Conservation (phyloP, 2,329 filamentous ascomycete species). For the Exutisphaerella laricina region DNA sequence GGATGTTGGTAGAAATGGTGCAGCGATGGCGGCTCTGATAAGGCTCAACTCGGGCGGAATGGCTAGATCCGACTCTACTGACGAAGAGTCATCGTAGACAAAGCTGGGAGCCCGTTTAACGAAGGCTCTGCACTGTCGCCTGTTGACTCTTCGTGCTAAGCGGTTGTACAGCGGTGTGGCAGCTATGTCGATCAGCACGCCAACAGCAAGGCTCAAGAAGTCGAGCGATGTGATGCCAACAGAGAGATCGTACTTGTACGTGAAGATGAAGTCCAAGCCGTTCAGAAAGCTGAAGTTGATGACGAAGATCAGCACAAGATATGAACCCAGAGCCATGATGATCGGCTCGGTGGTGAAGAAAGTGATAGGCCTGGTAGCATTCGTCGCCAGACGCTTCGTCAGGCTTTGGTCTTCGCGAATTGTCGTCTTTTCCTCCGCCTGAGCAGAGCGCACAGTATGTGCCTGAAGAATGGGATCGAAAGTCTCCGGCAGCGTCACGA, state of each 20-base stretch:
- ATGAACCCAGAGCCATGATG: conserved; percentile 45
- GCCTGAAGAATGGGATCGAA: conserved; percentile 38
- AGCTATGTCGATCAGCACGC: conserved; percentile 35
- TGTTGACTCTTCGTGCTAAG: conserved; percentile 12
- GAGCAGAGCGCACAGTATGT: conserved; percentile 28
- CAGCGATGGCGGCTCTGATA: conserved; percentile 12
- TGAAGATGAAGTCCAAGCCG: conserved; percentile 49
- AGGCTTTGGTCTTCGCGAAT: conserved; percentile 13
- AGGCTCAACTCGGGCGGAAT: conserved; percentile 1
- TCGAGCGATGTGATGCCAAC: conserved; percentile 39
- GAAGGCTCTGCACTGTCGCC: conserved; percentile 10
- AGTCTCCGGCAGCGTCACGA: conserved; percentile 47
- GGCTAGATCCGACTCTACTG: neutral
- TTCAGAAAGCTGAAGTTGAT: conserved; percentile 51
- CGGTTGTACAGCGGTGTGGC: conserved; percentile 29
- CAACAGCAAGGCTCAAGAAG: conserved; percentile 42
- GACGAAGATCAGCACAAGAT: conserved; percentile 48
- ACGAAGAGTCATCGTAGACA: neutral
- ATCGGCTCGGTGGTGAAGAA: conserved; percentile 30
- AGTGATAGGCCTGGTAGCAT: conserved; percentile 12
- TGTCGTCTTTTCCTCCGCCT: conserved; percentile 7
- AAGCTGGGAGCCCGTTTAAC: conserved; percentile 7
- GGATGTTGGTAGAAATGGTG: conserved; percentile 33
- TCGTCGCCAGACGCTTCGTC: conserved; percentile 9
- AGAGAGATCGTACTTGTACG: conserved; percentile 37